Base-by-base conservation (phyloP, 2,329 filamentous ascomycete species). In the Blastomyces gilchristii region DNA sequence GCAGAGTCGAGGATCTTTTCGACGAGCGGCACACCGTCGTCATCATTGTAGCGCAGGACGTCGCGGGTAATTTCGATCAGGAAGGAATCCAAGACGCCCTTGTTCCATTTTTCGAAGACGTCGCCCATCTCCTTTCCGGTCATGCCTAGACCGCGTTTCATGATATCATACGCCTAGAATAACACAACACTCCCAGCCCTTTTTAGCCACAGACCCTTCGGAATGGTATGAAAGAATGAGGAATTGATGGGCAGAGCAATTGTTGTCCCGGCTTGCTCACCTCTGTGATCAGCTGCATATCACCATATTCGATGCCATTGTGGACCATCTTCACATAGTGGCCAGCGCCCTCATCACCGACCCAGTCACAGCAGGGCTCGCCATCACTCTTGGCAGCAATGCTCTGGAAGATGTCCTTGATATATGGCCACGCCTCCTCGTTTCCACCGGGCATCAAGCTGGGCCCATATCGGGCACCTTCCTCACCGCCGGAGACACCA, bases 301-400 rank as follows among this genome's bases (percentile, higher is more conserved):
- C 94, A 87, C 94, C 94, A 78, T 99, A 99, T 83, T 99, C 94
- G 73, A 99, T 99, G 85, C 94, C 94, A 82, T 99, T 99, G 88
- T 99, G 94, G 68, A 99, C 94, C 94, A 99, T 99, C 90, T 99
- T 99, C 84, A 99, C 93, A 85, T 97, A 99, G 87, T 99, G 94
- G 73, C 94, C 94, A 81, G 94, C 90, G 86, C 94, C 94, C 80
- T 97, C 91, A 81, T 97, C 94, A 82, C 94, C 94, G 73, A 99
- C 94, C 94, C 94, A 99, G 81, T 99, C 94, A 77, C 94, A 99
- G 87, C 94, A 99, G 69, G 94, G 82, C 85, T 99, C 94, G 73
- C 87, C 88, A 74, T 97, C 93, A 79, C 90, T 95, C 87, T 99
- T 97, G 79, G 94, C 94, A 68, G 94, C 85, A 77, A 99, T 96